Conservation (phyloP, 2,329 filamentous ascomycete genomes). For the Chalaropsis ovoidea region DNA sequence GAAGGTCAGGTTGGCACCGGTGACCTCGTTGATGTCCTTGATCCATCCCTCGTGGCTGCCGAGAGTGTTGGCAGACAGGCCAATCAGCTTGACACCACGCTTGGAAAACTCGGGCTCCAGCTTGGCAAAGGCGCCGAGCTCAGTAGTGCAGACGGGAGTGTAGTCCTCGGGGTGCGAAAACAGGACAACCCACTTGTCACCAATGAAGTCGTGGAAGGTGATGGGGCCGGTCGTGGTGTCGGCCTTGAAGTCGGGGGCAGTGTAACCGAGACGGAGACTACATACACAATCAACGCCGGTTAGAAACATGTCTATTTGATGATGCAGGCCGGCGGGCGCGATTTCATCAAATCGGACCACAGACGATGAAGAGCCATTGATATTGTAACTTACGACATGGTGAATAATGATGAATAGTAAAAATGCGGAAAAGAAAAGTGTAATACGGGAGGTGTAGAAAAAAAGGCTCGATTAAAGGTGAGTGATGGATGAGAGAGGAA, state of each 20-base stretch:
- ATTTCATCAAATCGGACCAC: background rate
- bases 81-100: slow-evolving; percentile 83
- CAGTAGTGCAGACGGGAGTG: slow-evolving; percentile 91
- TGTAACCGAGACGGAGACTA: slow-evolving; percentile 51
- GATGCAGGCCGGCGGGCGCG: background rate
- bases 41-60: slow-evolving; percentile 81
- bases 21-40: slow-evolving; percentile 74
- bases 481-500: background rate
- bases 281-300: background rate
- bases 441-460: slow-evolving; percentile 13
- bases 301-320: slow-evolving; percentile 8
- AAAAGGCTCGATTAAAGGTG: background rate
- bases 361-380: background rate
- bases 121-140: slow-evolving; percentile 87
- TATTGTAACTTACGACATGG: slow-evolving; percentile 23
- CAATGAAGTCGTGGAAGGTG: slow-evolving; percentile 74
- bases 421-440: background rate
- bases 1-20: slow-evolving; percentile 58
- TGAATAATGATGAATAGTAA: slow-evolving; percentile 14
- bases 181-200: slow-evolving; percentile 67
- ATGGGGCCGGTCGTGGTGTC: slow-evolving; percentile 69
- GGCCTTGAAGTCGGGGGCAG: slow-evolving; percentile 73
- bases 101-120: slow-evolving; percentile 79
- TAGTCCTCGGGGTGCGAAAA: slow-evolving; percentile 86
- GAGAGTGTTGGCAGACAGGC: slow-evolving; percentile 77